Evolutionary conservation across 1,139 yeast genomes (phyloP).

Genomic region (Geotrichum carabidarum): DNA sequence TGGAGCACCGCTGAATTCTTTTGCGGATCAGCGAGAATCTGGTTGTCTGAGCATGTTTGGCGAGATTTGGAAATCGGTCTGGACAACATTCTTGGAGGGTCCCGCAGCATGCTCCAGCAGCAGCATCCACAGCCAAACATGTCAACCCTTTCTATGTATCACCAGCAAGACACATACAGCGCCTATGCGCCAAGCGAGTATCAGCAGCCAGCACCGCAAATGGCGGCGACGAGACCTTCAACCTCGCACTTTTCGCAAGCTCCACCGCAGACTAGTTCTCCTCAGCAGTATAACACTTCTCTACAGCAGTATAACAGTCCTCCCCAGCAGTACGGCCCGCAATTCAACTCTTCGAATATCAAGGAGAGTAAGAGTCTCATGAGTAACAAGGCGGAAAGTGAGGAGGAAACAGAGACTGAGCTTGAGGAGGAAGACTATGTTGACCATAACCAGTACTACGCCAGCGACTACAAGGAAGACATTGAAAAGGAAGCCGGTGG

Average conservation of each 20-base stretch:
- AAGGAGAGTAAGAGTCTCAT: conserved; percentile 17
- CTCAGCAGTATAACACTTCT: neutral
- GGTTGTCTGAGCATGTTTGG: conserved; percentile 40
- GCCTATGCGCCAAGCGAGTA: conserved; percentile 11
- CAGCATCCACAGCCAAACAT: conserved; percentile 7
- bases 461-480: conserved; percentile 28
- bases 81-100: conserved; percentile 23
- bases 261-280: neutral
- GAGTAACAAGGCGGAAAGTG: neutral
- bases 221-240: neutral
- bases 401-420: conserved; percentile 19
- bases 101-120: conserved; percentile 11
- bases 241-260: neutral
- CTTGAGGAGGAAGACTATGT: conserved; percentile 25
- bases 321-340: neutral
- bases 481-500: conserved; percentile 24
- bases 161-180: neutral
- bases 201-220: conserved; percentile 5
- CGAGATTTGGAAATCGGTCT: conserved; percentile 36
- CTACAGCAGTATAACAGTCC: neutral
- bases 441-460: conserved; percentile 25
- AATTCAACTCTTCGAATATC: conserved; percentile 6
- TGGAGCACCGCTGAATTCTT: conserved; percentile 37
- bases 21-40: conserved; percentile 36
- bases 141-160: neutral